Evolutionary conservation across 495 filamentous ascomycete genomes (phyloP).

Genomic region (Acidomyces sp.): DNA sequence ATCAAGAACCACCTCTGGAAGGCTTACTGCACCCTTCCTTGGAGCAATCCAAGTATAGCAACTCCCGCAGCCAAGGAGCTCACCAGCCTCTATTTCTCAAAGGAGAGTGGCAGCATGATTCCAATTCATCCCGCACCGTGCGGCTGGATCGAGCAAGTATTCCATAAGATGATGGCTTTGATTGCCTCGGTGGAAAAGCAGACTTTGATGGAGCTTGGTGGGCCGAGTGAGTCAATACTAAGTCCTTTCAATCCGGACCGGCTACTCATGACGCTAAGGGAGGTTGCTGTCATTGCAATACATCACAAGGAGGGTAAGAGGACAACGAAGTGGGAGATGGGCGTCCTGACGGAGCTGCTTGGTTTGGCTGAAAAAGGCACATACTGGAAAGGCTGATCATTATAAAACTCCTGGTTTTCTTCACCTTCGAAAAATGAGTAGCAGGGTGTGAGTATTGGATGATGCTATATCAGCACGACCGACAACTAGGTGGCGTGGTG

Average conservation of each 20-base stretch:
- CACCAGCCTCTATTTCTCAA: conserved; percentile 4
- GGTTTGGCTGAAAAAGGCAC: conserved; percentile 11
- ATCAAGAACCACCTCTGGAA: conserved; percentile 4
- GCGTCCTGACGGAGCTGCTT: conserved; percentile 10
- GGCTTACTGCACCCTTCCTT: conserved; percentile 10
- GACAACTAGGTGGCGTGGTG: too few species aligned
- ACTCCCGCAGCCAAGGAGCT: conserved; percentile 1
- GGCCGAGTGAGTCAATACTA: neutral
- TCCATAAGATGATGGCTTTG: neutral
- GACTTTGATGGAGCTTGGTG: neutral
- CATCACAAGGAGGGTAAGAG: conserved; percentile 5
- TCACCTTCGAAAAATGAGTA: too few species aligned
- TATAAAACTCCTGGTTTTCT: too few species aligned
- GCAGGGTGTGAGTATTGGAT: too few species aligned
- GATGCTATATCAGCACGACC: too few species aligned
- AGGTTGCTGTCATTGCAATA: conserved; percentile 1
- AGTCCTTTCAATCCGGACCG: neutral
- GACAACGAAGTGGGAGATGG: conserved; percentile 7
- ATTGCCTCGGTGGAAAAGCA: neutral
- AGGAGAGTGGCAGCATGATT: neutral
- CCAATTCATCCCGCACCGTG: conserved; percentile 8
- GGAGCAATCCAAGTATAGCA: neutral
- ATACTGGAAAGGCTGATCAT: conserved; percentile 6
- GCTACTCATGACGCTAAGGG: neutral
- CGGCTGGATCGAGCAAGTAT: conserved; percentile 6